Evolutionary conservation across 2,329 filamentous ascomycete species (phyloP).

Genomic region (Biscogniauxia mediterranea): DNA sequence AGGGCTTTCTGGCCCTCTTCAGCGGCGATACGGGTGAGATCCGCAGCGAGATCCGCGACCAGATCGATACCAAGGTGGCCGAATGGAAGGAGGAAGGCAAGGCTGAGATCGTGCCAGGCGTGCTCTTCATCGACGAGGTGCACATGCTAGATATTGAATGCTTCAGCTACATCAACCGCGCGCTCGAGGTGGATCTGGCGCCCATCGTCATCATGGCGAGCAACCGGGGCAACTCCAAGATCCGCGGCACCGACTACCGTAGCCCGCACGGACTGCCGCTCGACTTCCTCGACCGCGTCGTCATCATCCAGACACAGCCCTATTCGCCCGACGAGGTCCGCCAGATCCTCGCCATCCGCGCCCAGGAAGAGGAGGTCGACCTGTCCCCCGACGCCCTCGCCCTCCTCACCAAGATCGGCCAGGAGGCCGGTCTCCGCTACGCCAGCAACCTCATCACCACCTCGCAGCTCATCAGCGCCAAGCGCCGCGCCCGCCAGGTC

Average conservation of each 20-base stretch:
- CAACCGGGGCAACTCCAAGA: conserved; percentile 88
- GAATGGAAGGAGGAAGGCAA: conserved; percentile 99
- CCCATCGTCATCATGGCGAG: conserved; percentile 99
- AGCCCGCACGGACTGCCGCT: conserved; percentile 92
- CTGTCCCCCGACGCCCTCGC: conserved; percentile 86
- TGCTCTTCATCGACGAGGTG: conserved; percentile 97
- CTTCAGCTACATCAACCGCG: conserved; percentile 97
- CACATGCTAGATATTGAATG: conserved; percentile 99
- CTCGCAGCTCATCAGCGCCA: conserved; percentile 81
- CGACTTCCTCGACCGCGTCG: conserved; percentile 92
- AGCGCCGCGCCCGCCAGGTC: conserved; percentile 82
- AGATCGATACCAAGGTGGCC: conserved; percentile 98
- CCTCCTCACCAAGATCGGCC: conserved; percentile 90
- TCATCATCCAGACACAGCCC: conserved; percentile 90
- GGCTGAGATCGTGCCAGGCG: conserved; percentile 94
- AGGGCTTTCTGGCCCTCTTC: conserved; percentile 95
- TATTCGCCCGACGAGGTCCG: conserved; percentile 84
- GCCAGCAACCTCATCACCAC: conserved; percentile 98
- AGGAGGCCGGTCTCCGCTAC: conserved; percentile 88
- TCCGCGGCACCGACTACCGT: conserved; percentile 89
- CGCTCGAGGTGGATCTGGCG: conserved; percentile 88
- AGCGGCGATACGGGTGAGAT: conserved; percentile 98
- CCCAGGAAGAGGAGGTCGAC: conserved; percentile 94
- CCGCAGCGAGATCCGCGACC: conserved; percentile 91
- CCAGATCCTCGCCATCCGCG: conserved; percentile 88